Percentiles rank a stretch among this genome's conserved stretches.
These are phyloP conservation scores for Cutaneotrichosporon dermatis DNA, from an alignment of 1,284 basidiomycete species.

Conservation along the genomic window DNA sequence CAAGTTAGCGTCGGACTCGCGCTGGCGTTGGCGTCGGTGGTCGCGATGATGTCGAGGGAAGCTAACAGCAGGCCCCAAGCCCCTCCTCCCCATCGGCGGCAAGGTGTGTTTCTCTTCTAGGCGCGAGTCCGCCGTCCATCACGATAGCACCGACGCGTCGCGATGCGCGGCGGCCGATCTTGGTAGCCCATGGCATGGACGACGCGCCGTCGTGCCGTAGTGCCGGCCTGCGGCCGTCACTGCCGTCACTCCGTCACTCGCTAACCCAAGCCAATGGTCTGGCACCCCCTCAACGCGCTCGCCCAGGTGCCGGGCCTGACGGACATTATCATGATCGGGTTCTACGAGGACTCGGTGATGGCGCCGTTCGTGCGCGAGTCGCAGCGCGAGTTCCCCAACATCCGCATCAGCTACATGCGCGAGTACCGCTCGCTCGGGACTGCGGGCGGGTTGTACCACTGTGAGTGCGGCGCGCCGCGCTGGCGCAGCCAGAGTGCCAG, in stretches of 20 bases:
- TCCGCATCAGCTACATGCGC: constrained; percentile 52
- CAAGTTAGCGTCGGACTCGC: too few species aligned
- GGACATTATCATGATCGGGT: constrained; percentile 54
- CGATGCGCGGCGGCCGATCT: too few species aligned
- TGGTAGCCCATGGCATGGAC: too few species aligned
- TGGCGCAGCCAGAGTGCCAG: too few species aligned
- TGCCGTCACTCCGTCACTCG: not conserved
- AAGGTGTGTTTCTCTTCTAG: constrained; percentile 30
- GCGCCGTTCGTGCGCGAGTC: constrained; percentile 52
- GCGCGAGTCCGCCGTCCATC: too few species aligned
- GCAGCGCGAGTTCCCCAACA: constrained; percentile 52
- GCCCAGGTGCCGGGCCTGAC: constrained; percentile 50
- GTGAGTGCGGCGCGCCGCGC: constrained; percentile 22
- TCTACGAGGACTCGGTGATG: constrained; percentile 54
- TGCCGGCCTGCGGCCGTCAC: too few species aligned
- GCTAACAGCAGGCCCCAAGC: constrained; percentile 45
- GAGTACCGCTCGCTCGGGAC: constrained; percentile 54
- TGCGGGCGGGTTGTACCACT: constrained; percentile 51
- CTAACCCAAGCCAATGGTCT: constrained; percentile 50
- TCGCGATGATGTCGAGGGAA: not conserved
- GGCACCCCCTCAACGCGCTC: constrained; percentile 53
- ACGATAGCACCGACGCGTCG: not conserved
- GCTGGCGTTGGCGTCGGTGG: too few species aligned
- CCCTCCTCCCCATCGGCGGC: constrained; percentile 52
- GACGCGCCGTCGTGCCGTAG: too few species aligned